Evolutionary conservation across 768 basidiomycete genomes (phyloP).

Genomic region (Lactifluus rugatus): DNA sequence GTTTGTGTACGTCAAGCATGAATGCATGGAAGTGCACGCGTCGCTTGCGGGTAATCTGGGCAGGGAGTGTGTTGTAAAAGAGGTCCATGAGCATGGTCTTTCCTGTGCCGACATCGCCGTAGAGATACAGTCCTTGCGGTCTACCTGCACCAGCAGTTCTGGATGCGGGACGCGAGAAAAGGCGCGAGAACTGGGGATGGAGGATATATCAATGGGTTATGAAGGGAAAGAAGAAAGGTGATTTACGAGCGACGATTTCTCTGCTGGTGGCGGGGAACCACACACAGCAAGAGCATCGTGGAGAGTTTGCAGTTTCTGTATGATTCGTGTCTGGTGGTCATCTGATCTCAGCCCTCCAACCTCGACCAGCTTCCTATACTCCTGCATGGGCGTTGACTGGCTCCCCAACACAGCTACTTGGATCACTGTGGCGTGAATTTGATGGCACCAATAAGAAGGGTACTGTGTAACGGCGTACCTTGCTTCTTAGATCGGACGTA

Average conservation of each 20-base stretch:
- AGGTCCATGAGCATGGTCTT: slow-evolving; percentile 99
- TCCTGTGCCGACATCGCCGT: slow-evolving; percentile 94
- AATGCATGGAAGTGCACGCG: slow-evolving; percentile 98
- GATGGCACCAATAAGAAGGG: not conserved
- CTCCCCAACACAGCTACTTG: not conserved
- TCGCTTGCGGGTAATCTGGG: slow-evolving; percentile 57
- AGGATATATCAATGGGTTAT: not conserved
- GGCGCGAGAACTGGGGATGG: slow-evolving; percentile 4
- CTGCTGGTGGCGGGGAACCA: slow-evolving; percentile 42
- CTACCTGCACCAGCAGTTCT: slow-evolving; percentile 21
- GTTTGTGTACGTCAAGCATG: slow-evolving; percentile 98
- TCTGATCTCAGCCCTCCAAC: slow-evolving; percentile 58
- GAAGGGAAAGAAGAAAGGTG: not conserved
- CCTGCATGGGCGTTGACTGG: slow-evolving; percentile 26
- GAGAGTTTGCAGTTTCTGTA: slow-evolving; percentile 70
- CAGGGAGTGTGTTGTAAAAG: slow-evolving; percentile 77
- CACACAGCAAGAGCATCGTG: slow-evolving; percentile 65
- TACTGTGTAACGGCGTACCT: not conserved
- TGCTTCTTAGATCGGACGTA: not conserved
- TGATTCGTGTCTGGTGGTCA: slow-evolving; percentile 74
- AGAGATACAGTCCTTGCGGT: slow-evolving; percentile 80
- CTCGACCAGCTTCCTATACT: slow-evolving; percentile 41
- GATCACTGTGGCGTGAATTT: not conserved
- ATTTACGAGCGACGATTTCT: slow-evolving; percentile 28
- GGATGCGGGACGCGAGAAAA: slow-evolving; percentile 16